Evolutionary conservation across 768 basidiomycete species (phyloP).

Genomic region (Pisolithus sp.): DNA sequence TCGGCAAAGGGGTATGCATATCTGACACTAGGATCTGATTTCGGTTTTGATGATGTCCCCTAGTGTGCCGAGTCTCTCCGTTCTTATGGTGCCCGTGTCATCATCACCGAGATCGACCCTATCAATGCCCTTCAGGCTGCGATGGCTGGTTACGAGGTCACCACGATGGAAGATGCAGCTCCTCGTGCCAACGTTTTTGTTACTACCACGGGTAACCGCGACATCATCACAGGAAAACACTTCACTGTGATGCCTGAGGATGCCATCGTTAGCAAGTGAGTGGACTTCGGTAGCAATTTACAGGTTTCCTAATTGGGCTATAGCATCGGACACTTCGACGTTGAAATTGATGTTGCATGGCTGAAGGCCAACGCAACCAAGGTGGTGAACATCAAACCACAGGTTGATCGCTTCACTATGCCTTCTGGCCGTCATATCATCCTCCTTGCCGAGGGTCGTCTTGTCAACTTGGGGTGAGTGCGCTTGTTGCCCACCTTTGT

Average conservation of each 20-base stretch:
- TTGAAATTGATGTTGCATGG: slow-evolving; percentile 97
- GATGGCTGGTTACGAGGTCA: slow-evolving; percentile 99
- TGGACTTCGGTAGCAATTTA: slow-evolving; percentile 9
- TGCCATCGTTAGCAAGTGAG: slow-evolving; percentile 96
- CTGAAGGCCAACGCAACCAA: slow-evolving; percentile 87
- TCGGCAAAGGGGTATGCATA: slow-evolving; percentile 90
- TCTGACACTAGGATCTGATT: too few species aligned
- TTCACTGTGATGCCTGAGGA: slow-evolving; percentile 95
- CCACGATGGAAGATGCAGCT: slow-evolving; percentile 97
- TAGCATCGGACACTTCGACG: slow-evolving; percentile 82
- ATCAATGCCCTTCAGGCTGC: slow-evolving; percentile 99
- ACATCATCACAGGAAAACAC: slow-evolving; percentile 91
- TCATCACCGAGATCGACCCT: slow-evolving; percentile 98
- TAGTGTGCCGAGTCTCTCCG: slow-evolving; percentile 96
- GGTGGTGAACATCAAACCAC: slow-evolving; percentile 91
- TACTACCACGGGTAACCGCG: slow-evolving; percentile 97
- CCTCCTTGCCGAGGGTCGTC: slow-evolving; percentile 96
- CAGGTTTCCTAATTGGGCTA: slow-evolving; percentile 5
- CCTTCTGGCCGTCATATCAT: slow-evolving; percentile 88
- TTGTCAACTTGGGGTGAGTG: slow-evolving; percentile 91
- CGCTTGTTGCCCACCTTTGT: not conserved
- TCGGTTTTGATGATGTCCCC: not conserved
- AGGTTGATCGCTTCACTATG: slow-evolving; percentile 98
- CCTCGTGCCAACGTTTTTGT: slow-evolving; percentile 87
- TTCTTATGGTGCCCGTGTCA: slow-evolving; percentile 94